These are phyloP conservation scores for Acrodontium crateriforme DNA, from an alignment of 2,329 filamentous ascomycete species.

Conservation along the genomic window DNA sequence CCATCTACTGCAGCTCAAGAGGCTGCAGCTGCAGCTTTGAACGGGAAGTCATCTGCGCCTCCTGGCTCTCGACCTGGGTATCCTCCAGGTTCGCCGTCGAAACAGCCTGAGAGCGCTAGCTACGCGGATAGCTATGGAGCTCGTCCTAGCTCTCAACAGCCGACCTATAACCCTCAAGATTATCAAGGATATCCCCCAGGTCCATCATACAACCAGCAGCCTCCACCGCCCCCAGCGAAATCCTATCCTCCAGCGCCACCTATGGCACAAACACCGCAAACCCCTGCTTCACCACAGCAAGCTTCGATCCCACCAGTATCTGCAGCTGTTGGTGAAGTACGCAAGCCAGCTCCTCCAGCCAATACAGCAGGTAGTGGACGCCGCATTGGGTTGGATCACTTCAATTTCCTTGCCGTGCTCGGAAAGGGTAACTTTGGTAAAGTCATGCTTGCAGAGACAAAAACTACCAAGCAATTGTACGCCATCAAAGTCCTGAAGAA, in stretches of 20 bases:
- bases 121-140: conserved; percentile 23
- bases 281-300: conserved; percentile 27
- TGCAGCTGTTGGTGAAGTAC: conserved; percentile 19
- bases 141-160: conserved; percentile 9
- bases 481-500: conserved; percentile 99
- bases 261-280: conserved; percentile 29
- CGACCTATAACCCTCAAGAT: conserved; percentile 57
- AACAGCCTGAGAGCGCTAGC: conserved; percentile 9
- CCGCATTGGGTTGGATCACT: conserved; percentile 90
- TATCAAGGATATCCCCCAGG: conserved; percentile 44
- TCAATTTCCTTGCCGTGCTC: conserved; percentile 96
- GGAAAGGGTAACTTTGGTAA: conserved; percentile 99
- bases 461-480: conserved; percentile 79
- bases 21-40: conserved; percentile 23
- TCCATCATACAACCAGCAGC: conserved; percentile 31
- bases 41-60: conserved; percentile 30
- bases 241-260: conserved; percentile 38
- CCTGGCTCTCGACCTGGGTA: conserved; percentile 27
- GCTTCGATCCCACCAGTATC: conserved; percentile 18
- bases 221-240: conserved; percentile 38
- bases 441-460: conserved; percentile 98
- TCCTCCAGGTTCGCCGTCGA: conserved; percentile 30
- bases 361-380: conserved; percentile 57
- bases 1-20: conserved; percentile 39
- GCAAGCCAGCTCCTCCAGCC: conserved; percentile 53